Percentiles rank a stretch among this genome's conserved stretches.
These are phyloP conservation scores for Lolium perenne DNA, from an alignment of 176 grass and related monocot genomes.

Conservation along the genomic window DNA sequence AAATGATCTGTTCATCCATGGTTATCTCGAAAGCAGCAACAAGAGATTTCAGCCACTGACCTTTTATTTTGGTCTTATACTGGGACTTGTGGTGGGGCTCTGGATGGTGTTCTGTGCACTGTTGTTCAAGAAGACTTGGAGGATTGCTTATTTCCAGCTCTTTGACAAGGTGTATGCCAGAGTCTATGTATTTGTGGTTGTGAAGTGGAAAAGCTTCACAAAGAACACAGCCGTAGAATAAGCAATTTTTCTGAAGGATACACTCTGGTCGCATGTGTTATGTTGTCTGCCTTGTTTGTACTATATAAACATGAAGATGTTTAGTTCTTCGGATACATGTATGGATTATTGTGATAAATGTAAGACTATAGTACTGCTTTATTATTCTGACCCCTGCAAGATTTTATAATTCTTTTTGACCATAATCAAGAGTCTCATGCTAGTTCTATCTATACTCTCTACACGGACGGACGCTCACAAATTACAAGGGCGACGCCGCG, in stretches of 20 bases:
- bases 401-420: too few relatives aligned
- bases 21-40: neutral
- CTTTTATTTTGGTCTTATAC: neutral
- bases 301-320: neutral
- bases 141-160: slow-evolving; percentile 35
- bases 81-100: slow-evolving; percentile 44
- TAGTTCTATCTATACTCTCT: too few relatives aligned
- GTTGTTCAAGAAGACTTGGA: slow-evolving; percentile 42
- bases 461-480: too few relatives aligned
- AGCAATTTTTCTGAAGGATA: neutral
- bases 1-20: neutral
- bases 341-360: too few relatives aligned
- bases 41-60: neutral
- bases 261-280: neutral
- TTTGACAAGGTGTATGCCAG: neutral
- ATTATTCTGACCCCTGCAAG: too few relatives aligned
- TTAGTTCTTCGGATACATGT: neutral
- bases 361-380: too few relatives aligned
- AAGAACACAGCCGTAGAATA: neutral
- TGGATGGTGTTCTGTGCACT: slow-evolving; percentile 42
- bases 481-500: too few relatives aligned
- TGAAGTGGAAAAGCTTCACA: slow-evolving; percentile 11
- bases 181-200: neutral
- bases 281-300: neutral
- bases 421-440: too few relatives aligned